Conservation (phyloP, 1,284 basidiomycete species). For the Cryptococcus wingfieldii region DNA sequence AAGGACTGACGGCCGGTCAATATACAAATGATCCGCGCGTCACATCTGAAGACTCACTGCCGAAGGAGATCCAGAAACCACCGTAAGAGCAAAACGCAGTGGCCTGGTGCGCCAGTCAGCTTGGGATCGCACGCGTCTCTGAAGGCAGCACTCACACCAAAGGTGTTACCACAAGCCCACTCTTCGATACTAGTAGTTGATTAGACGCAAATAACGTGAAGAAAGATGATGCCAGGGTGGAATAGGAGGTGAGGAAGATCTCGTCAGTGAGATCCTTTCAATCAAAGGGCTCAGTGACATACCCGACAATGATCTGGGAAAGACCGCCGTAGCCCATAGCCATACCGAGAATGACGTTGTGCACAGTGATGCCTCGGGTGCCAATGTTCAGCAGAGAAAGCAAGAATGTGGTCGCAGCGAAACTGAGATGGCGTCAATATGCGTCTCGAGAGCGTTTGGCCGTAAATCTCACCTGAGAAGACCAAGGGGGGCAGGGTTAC, state of each 20-base stretch:
- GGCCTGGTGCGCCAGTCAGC: constrained; percentile 17
- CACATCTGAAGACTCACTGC: constrained; percentile 11
- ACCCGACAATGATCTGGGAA: constrained; percentile 58
- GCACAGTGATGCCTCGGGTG: constrained; percentile 50
- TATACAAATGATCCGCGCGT: not conserved
- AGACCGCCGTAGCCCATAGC: constrained; percentile 78
- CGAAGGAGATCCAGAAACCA: constrained; percentile 75
- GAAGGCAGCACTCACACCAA: constrained; percentile 38
- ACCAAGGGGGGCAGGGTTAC: constrained; percentile 56
- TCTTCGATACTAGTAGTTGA: constrained; percentile 49
- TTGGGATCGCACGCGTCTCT: not conserved
- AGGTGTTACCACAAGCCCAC: constrained; percentile 67
- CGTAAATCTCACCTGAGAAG: constrained; percentile 36
- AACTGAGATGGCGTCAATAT: constrained; percentile 19
- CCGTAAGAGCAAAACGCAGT: constrained; percentile 78
- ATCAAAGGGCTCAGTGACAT: no score
- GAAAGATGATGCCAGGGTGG: no score
- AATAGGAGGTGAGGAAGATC: no score
- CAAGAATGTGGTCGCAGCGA: constrained; percentile 56
- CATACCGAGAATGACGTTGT: constrained; percentile 78
- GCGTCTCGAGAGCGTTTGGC: not conserved
- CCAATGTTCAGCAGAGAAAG: constrained; percentile 51
- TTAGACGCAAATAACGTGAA: no score
- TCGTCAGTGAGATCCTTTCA: no score
- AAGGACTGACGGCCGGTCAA: constrained; percentile 15